phyloP scores from a whole-genome alignment of 495 filamentous ascomycete species.

The Coniosporium apollinis region DNA sequence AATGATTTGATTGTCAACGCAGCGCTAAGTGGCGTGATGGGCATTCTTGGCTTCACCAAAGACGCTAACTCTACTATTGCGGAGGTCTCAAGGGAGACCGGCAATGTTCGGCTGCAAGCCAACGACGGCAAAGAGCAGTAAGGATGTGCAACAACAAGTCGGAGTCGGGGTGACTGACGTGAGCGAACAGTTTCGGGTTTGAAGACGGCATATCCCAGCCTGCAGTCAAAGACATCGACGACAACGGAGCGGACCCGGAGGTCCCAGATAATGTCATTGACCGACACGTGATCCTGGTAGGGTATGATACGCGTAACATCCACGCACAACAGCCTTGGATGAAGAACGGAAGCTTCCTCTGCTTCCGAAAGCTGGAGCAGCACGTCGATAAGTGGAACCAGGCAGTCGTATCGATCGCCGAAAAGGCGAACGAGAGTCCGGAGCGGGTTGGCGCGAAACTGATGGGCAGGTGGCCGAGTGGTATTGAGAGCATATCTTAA shows the following conservation, averaged over 20 bases:
- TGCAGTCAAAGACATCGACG: slow-evolving; percentile 13
- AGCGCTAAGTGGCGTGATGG: slow-evolving; percentile 12
- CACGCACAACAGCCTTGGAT: slow-evolving; percentile 20
- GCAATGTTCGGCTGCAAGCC: slow-evolving; percentile 19
- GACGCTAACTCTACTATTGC: slow-evolving; percentile 13
- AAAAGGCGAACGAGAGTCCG: slow-evolving; percentile 9
- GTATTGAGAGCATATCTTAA: too few relatives aligned
- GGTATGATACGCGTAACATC: slow-evolving; percentile 20
- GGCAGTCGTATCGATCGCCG: slow-evolving; percentile 14
- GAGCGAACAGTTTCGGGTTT: slow-evolving; percentile 27
- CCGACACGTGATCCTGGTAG: slow-evolving; percentile 19
- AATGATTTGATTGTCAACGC: slow-evolving; percentile 8
- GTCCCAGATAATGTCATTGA: slow-evolving; percentile 11
- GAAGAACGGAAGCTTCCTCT: slow-evolving; percentile 25
- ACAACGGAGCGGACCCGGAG: slow-evolving; percentile 10
- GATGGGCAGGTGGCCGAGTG: slow-evolving; percentile 28
- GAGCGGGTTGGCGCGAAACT: slow-evolving; percentile 27
- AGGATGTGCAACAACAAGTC: slow-evolving; percentile 1
- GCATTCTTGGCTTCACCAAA: too few relatives aligned
- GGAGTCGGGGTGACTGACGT: slow-evolving; percentile 7
- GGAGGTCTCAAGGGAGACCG: slow-evolving; percentile 15
- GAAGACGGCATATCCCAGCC: slow-evolving; percentile 22
- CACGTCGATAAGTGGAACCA: slow-evolving; percentile 20
- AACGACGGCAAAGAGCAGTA: slow-evolving; percentile 24
- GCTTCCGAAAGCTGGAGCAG: slow-evolving; percentile 26